A percentile compares a stretch with the other conserved stretches of the same genome.
phyloP scores from a whole-genome alignment of 495 filamentous ascomycete genomes.

The Astrocystis sublimbata region DNA sequence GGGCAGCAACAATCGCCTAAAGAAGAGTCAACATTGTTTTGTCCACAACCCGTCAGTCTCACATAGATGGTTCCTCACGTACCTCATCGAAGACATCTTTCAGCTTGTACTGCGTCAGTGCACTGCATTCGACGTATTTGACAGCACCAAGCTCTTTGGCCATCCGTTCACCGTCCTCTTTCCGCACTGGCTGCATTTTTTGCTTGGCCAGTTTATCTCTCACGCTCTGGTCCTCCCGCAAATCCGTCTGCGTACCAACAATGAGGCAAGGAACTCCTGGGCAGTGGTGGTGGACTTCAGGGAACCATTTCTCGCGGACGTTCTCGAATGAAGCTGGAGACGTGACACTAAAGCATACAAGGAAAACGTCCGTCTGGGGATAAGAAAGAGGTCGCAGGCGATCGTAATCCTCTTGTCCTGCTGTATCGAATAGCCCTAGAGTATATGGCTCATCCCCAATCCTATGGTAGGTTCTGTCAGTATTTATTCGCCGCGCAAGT shows the following conservation, averaged over 20 bases:
- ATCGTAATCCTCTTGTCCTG: constrained; percentile 99
- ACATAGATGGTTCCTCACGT: constrained; percentile 34
- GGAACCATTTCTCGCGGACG: constrained; percentile 98
- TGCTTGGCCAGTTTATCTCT: constrained; percentile 91
- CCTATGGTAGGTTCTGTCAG: constrained; percentile 54
- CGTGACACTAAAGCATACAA: constrained; percentile 98
- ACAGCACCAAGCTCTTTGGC: constrained; percentile 94
- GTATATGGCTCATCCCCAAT: constrained; percentile 99
- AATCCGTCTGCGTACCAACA: constrained; percentile 96
- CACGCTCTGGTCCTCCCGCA: constrained; percentile 86
- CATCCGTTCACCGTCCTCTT: constrained; percentile 93
- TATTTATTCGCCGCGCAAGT: background rate
- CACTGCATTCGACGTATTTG: constrained; percentile 98
- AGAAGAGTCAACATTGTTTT: constrained; percentile 18
- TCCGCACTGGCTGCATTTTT: constrained; percentile 87
- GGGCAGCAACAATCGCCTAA: constrained; percentile 85
- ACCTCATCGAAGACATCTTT: constrained; percentile 99
- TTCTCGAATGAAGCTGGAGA: constrained; percentile 99
- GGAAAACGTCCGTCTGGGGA: constrained; percentile 97
- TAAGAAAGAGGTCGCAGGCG: constrained; percentile 94
- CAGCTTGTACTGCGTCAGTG: constrained; percentile 94
- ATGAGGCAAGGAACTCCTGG: constrained; percentile 97
- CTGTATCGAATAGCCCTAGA: constrained; percentile 95
- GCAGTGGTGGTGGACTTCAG: constrained; percentile 97
- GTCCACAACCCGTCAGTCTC: background rate